Evolutionary conservation across 1,139 yeast species (phyloP), one percentile per base, ranked within the genome.

Genomic region (Suhomyces wounanorum): DNA sequence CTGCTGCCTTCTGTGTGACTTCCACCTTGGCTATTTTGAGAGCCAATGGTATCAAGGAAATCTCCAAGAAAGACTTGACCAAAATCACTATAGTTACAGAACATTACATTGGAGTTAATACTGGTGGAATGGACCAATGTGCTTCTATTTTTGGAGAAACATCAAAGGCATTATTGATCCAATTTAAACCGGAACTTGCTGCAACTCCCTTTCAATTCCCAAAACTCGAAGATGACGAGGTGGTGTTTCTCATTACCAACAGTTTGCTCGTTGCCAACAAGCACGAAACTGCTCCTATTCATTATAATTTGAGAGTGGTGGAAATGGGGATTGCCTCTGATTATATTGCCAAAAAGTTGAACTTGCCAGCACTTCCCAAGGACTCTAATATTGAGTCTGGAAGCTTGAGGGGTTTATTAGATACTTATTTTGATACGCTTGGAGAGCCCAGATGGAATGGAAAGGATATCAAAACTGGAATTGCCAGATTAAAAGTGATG

Each of bases 91-190:
- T 83, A 49, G 84, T 82, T 17, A 82, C 86, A 45, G 92, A 86
- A 62, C 89, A 85, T 67, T 83, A 82, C 51, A 82, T 86, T 42
- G 92, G 92, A 23, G 87, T 86, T 49, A 85, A 84, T 63, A 83
- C 85, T 41, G 92, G 92, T 23, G 92, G 92, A 41, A 81, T 86
- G 88, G 92, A 86, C 64, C 92, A 86, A 67, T 78, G 87, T 55
- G 91, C 92, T 3, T 81, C 87, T 2, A 77, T 86, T 23, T 85
- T 80, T 59, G 91, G 91, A n/a, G 83, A 80, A 58, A 71, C 68
- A 42, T 77, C 75, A 53, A 82, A 85, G 57, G 87, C 87, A 1
- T 66, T 86, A 53, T 76, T 81, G 56, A 83, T 86, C 41, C 82
- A 81, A 55, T 86, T 85, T 67, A 77, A 78, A 55, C 92, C 92